Evolutionary conservation across 257 asterid species (phyloP).

Genomic region (Fraxinus cuspidata): DNA sequence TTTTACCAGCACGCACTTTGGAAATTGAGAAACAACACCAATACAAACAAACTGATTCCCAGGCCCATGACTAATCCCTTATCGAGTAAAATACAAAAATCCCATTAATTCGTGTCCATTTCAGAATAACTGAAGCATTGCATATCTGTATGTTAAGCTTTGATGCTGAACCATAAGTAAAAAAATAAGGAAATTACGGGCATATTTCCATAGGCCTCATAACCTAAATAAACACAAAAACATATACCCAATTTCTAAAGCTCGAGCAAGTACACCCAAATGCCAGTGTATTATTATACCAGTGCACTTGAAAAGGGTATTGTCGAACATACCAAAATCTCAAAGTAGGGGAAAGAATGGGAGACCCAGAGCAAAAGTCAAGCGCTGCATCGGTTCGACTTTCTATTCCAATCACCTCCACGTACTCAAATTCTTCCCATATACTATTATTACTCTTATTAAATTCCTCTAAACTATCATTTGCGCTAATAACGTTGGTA

Average conservation of each 20-base stretch:
- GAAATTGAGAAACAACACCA: neutral
- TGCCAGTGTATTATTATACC: neutral
- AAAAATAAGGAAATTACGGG: neutral
- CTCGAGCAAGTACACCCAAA: neutral
- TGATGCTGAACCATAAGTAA: neutral
- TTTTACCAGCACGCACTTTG: neutral
- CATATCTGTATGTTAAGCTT: neutral
- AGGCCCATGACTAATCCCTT: neutral
- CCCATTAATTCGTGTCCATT: neutral
- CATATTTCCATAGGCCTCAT: neutral
- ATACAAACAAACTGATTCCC: neutral
- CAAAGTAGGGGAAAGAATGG: constrained; percentile 61
- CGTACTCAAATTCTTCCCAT: constrained; percentile 46
- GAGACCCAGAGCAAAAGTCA: constrained; percentile 72
- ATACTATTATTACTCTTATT: constrained; percentile 20
- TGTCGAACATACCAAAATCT: constrained; percentile 64
- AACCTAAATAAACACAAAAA: neutral
- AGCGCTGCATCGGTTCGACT: constrained; percentile 77
- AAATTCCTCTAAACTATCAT: neutral
- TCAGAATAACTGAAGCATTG: constrained; percentile 1
- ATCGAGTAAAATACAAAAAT: neutral
- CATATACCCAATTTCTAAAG: neutral
- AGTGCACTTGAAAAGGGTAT: neutral
- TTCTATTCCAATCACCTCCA: constrained; percentile 78
- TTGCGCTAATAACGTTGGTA: constrained; percentile 11